phyloP scores from a whole-genome alignment of 768 basidiomycete species.

The Melanogaster broomeanus region DNA sequence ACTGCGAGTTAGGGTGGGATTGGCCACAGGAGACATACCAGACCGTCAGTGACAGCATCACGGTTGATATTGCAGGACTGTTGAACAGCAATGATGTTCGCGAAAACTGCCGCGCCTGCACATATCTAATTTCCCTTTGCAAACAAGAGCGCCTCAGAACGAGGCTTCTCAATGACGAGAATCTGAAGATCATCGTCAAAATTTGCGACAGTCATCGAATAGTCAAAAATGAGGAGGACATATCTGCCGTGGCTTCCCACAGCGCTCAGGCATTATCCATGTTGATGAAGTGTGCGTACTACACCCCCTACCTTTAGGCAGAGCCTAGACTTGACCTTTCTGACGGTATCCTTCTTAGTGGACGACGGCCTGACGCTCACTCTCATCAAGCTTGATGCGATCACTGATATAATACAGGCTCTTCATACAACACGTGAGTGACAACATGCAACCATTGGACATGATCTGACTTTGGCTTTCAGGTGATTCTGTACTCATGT shows the following conservation, averaged over 20 bases:
- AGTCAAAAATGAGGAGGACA: slow-evolving; percentile 13
- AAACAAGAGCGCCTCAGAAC: slow-evolving; percentile 13
- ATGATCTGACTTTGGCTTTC: not conserved
- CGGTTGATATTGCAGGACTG: slow-evolving; percentile 13
- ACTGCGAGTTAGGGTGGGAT: slow-evolving; percentile 26
- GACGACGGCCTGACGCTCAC: slow-evolving; percentile 7
- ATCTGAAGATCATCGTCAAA: slow-evolving; percentile 19
- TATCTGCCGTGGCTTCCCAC: slow-evolving; percentile 21
- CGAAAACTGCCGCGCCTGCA: slow-evolving; percentile 24
- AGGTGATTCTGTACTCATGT: slow-evolving; percentile 23
- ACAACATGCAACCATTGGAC: not conserved
- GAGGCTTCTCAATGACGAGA: slow-evolving; percentile 14
- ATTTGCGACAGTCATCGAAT: slow-evolving; percentile 15
- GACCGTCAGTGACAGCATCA: slow-evolving; percentile 1
- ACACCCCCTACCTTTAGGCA: not conserved
- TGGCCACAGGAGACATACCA: slow-evolving; percentile 11
- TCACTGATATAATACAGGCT: slow-evolving; percentile 18
- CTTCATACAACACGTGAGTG: slow-evolving; percentile 19
- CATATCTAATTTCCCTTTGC: slow-evolving; percentile 29
- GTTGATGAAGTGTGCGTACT: slow-evolving; percentile 22
- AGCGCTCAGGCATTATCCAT: slow-evolving; percentile 27
- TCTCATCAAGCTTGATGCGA: slow-evolving; percentile 16
- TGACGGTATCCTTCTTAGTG: slow-evolving; percentile 10
- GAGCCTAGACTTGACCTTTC: not conserved
- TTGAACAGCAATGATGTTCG: slow-evolving; percentile 10